Evolutionary conservation across 345 rosid genomes (phyloP), one percentile per base, ranked within the genome.

Genomic region (Heritiera fomes): DNA sequence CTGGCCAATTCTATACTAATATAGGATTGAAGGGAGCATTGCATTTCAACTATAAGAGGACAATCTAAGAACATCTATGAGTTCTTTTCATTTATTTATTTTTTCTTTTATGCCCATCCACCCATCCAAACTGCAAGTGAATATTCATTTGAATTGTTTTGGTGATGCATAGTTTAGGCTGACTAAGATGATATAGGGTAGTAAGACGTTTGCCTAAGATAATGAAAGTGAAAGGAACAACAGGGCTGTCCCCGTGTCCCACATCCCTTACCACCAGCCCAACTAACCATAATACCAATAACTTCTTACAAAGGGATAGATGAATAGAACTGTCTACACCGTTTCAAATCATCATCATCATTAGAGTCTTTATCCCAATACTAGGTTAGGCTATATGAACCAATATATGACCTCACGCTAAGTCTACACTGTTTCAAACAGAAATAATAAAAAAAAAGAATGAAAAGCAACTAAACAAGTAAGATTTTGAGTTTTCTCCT

Each of bases 401-500:
- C 28, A 23, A 23, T 23, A 23, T 23, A 23, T 23, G 28, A 23
- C 28, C 28, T 23, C 28, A 23, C 28, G 28, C 28, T 23, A 23
- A 23, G 13, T 53, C 8, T 53, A 58, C 11, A 8, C 1, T 8
- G 12, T 58, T 20, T 20, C 12, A 8, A 58, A 58, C 20, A 23
- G 28, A 23, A 23, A 23, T 23, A 23, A 43, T 5, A 12, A 50
- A 56, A 56, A 50, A 8, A 8, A 20, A 8, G 12, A 20, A 58
- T 20, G 62, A 40, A 50, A 41, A 71, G 9, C 61, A 71, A 13
- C 60, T 45, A 75, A 50, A 62, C 38, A 73, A 47, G 63, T 8
- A 71, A 18, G 55, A 28, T 20, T 71, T 71, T 45, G 55, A 71
- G 75, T 50, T 71, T 60, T 55, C 32, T 50, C 20, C 66, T 41